These are phyloP conservation scores for Leishmania aethiopica DNA, from an alignment of 208 protist species.

Conservation along the genomic window DNA sequence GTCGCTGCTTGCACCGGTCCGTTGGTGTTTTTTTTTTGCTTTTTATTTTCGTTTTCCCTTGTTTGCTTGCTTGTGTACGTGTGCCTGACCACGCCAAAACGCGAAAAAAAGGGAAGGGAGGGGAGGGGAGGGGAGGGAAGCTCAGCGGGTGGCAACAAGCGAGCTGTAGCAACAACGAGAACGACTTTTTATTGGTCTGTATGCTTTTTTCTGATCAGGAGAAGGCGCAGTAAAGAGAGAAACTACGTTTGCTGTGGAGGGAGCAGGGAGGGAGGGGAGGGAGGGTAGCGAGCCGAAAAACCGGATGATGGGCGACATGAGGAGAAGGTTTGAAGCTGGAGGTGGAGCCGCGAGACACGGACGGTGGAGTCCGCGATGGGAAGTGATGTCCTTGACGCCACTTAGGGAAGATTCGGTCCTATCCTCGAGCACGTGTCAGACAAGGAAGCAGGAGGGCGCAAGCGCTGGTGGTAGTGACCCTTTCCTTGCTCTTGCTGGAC, in stretches of 20 bases:
- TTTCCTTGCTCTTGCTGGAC: background rate
- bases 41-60: background rate
- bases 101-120: background rate
- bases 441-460: background rate
- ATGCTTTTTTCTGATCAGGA: background rate
- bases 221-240: background rate
- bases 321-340: background rate
- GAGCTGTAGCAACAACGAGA: background rate
- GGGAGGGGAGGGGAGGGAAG: accelerated
- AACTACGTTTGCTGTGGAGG: background rate
- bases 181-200: background rate
- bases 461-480: background rate
- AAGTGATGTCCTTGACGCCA: background rate
- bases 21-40: background rate
- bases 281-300: background rate
- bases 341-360: background rate
- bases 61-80: background rate
- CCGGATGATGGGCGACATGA: background rate
- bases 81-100: background rate
- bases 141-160: background rate
- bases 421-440: background rate
- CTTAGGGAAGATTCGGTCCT: background rate
- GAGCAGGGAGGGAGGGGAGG: background rate
- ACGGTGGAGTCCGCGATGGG: background rate
- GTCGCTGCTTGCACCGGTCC: background rate